phyloP scores from a whole-genome alignment of 495 filamentous ascomycete genomes.

The Lophiotrema nucula region DNA sequence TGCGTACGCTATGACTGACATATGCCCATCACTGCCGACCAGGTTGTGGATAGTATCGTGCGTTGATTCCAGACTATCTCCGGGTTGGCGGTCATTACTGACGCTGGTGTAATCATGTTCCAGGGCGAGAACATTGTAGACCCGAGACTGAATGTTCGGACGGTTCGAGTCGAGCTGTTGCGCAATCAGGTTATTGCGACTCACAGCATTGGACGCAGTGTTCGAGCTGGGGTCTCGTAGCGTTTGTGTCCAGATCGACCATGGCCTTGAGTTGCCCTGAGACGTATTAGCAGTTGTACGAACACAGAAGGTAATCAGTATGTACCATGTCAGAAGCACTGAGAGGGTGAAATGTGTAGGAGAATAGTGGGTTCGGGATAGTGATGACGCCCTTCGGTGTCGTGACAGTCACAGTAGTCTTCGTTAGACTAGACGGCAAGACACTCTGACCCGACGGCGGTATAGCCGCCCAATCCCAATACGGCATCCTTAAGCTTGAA shows the following conservation, averaged over 20 bases:
- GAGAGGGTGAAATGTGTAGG: conserved; percentile 60
- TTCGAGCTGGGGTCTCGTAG: conserved; percentile 23
- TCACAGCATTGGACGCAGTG: conserved; percentile 14
- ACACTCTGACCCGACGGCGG: conserved; percentile 49
- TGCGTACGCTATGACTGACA: conserved; percentile 63
- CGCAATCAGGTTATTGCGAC: conserved; percentile 28
- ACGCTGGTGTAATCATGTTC: conserved; percentile 58
- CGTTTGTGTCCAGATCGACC: conserved; percentile 13
- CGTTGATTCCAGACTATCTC: conserved; percentile 61
- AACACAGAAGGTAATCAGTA: conserved; percentile 26
- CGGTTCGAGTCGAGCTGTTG: conserved; percentile 50
- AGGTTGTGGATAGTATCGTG: conserved; percentile 62
- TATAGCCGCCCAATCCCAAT: conserved; percentile 65
- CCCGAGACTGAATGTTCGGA: conserved; percentile 47
- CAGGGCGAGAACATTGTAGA: conserved; percentile 61
- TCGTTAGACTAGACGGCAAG: conserved; percentile 51
- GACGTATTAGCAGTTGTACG: conserved; percentile 21
- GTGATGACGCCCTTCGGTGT: conserved; percentile 52
- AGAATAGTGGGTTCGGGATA: conserved; percentile 62
- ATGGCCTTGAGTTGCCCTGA: conserved; percentile 39
- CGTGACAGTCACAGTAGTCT: conserved; percentile 48
- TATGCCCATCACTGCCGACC: conserved; percentile 62
- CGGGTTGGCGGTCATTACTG: conserved; percentile 54
- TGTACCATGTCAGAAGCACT: conserved; percentile 40
- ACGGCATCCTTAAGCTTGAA: conserved; percentile 59